Base-by-base conservation (phyloP, 805 yeast species). In the Metschnikowia matae region DNA sequence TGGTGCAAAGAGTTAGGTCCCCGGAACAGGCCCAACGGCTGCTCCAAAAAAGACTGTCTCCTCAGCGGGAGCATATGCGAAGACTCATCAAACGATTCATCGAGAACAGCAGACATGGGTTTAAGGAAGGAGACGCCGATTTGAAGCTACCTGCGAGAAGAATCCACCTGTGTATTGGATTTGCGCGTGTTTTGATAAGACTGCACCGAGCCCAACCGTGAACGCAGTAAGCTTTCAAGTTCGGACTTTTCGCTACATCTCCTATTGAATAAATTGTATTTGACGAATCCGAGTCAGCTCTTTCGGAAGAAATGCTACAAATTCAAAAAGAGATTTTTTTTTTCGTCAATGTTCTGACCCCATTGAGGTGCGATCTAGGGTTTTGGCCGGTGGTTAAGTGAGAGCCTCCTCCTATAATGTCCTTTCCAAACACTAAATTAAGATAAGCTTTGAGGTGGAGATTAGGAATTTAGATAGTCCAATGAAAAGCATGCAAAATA, bases 1-100 rank as follows among this genome's bases (percentile, higher is more conserved):
- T 87, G 82, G 51, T 84, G 82, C 39, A 89, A 64, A 29, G 94
- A 85, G 66, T 86, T 86, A 15, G 75, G 73, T 42, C 89, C 85
- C 60, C 75, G 75, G 62, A 81, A 82, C 17, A 86, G 82, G 2
- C 85, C 85, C 23, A 80, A 68, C 2, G 70, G 68, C 40, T 64
- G 57, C 52, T 68, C 72, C 26, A 68, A 54, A 36, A 67, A 53
- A 15, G 64, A 52, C 29, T 43, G 50, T 20, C 59, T 47, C 31
- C 59, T 49, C 40, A 35, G 43, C 23, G 48, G 39, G 26, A 55
- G 40, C 38, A 55, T 49, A 21, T 48, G 52, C 4, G 54, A 37
- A 5, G 48, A 23, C 43, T 55, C 59, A 37, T 54, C 59, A 37
- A 26, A 47, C 31, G 45, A 29, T 37, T 53, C 56, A 44, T 53